Evolutionary conservation across 2,329 filamentous ascomycete species (phyloP), one percentile per base, ranked within the genome.

Genomic region (Nigrograna mackinnonii): DNA sequence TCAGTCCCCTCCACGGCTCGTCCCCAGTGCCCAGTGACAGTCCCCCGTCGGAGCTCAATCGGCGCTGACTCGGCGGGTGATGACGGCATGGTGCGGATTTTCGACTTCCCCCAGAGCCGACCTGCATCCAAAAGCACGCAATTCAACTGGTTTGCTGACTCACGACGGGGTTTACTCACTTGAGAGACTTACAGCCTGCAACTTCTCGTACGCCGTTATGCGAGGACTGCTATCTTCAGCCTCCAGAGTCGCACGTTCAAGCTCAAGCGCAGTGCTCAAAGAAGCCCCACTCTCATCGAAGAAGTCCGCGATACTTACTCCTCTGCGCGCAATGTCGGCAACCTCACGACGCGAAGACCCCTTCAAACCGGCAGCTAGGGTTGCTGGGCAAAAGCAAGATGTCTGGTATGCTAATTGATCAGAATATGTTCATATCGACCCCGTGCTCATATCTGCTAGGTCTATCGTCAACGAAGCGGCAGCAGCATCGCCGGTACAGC

Each of bases 401-500:
- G 79, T 83, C 34, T 83, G 79, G 79, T 80, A 66, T 7, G 54
- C 42, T 28, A 22, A 35, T 31, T 26, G 14, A n/a, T n/a, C n/a
- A n/a, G n/a, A 16, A 18, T 35, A 12, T 36, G 11, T 36, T 16
- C 7, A 20, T 3, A 36, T 22, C 16, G 3, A 17, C 12, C n/a
- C n/a, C n/a, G 11, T 22, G 34, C 16, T 22, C 11, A 22, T 9
- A 9, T 17, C 21, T 7, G 11, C 16, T 45, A 82, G 79, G 79
- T 80, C 80, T 14, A 85, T 86, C 52, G 79, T 86, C 64, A 86
- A 86, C 53, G 83, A 86, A 66, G 83, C 83, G 3, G 83, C 83
- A 4, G 79, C 80, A 11, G 79, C 79, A 34, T 84, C 81, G 16
- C 79, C 80, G 2, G 75, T 84, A 31, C 79, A 84, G 65, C 83